Base-by-base conservation (phyloP, 2,329 filamentous ascomycete genomes). In the Trichoderma harzianum region DNA sequence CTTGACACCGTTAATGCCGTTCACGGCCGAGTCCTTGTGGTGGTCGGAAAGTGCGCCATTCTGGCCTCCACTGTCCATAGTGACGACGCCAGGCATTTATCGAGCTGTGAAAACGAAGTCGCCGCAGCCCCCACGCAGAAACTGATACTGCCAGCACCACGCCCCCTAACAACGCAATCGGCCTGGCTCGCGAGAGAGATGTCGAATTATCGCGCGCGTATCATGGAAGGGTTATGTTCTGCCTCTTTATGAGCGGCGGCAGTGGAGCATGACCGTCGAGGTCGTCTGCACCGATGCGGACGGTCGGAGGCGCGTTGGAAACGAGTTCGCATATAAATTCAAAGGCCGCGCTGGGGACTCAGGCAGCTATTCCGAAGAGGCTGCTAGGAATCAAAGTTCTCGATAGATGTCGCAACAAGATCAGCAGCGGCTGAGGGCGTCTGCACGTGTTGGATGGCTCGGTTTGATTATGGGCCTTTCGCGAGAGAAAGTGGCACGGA, bases 31-130 rank as follows among this genome's bases (percentile, higher is more conserved):
- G 74, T 85, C 83, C 84, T 85, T 85, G 77, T 89, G 86, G 79
- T 89, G 86, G 78, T 89, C 86, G 76, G 85, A 86, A 78, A 84
- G 86, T 77, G 83, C 82, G 75, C 86, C 85, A 78, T 86, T 86
- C 78, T 84, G 83, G 78, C 80, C 82, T 80, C 85, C 86, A 81
- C 85, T 84, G 75, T 88, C 86, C 86, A 88, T 88, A 76, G 83
- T 85, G 82, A 87, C 82, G 76, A 83, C 78, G 76, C 86, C 85
- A 74, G 86, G 86, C 86, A 88, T 88, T 77, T 77, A 78, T 74
- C 72, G 71, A 72, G 39, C 39, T 28, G 60, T 62, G 47, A 60
- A 36, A 43, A 53, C 43, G 24, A 60, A 68, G 26, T 53, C 69
- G 72, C 72, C 68, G 69, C 70, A 70, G 62, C 63, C 69, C 72